phyloP scores from a whole-genome alignment of 2,329 filamentous ascomycete species.

The Falciphora oryzae region DNA sequence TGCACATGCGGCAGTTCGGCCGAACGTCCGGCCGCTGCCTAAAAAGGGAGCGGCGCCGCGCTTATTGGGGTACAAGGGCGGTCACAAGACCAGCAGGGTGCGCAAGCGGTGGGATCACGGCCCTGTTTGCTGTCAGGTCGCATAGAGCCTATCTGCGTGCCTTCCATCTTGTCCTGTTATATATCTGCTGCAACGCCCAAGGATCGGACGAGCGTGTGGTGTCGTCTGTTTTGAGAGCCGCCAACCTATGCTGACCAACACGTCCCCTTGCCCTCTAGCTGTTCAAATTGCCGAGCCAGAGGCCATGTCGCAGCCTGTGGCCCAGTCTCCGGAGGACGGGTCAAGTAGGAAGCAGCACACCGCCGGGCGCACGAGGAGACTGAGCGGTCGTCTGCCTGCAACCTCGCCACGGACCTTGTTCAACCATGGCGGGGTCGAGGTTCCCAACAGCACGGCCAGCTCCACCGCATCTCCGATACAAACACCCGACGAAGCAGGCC shows the following conservation, averaged over 20 bases:
- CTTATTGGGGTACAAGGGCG: background rate
- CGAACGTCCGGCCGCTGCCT: conserved; percentile 3
- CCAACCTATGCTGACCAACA: background rate
- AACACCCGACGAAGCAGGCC: conserved; percentile 20
- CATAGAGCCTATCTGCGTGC: background rate
- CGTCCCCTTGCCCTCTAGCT: conserved; percentile 27
- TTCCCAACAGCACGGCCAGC: conserved; percentile 21
- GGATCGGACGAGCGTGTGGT: background rate
- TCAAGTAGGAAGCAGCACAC: conserved; percentile 38
- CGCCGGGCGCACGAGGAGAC: conserved; percentile 35
- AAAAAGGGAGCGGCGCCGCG: background rate
- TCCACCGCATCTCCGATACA: conserved; percentile 22
- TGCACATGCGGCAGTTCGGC: background rate
- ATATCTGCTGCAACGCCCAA: background rate
- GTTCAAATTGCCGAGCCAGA: conserved; percentile 55
- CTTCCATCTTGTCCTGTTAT: background rate
- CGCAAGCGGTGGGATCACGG: background rate
- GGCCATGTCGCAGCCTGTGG: conserved; percentile 3
- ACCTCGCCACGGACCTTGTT: conserved; percentile 41
- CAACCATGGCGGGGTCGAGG: conserved; percentile 29
- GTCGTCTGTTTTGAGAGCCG: background rate
- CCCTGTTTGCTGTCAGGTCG: background rate
- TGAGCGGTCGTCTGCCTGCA: conserved; percentile 35
- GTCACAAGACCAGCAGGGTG: background rate
- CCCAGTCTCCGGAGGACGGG: conserved; percentile 29